These are phyloP conservation scores for Alternaria consortialis DNA, from an alignment of 2,329 filamentous ascomycete genomes.

Conservation along the genomic window DNA sequence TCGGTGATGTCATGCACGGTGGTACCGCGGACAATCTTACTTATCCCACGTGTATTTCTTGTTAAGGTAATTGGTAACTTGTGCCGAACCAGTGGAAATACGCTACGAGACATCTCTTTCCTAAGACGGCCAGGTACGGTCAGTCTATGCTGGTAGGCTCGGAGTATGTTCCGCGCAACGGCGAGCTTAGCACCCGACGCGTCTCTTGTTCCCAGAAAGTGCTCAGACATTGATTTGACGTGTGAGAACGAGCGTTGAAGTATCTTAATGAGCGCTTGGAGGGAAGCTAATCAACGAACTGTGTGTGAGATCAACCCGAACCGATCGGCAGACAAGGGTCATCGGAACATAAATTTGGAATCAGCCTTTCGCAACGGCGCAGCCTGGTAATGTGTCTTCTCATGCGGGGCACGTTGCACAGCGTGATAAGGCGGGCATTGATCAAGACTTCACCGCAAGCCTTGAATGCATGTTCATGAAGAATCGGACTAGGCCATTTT, in stretches of 20 bases:
- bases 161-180: conserved; percentile 2
- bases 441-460: neutral
- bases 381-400: neutral
- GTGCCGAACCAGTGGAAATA: neutral
- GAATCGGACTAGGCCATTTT: neutral
- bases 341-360: neutral
- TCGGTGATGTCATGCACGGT: conserved; percentile 14
- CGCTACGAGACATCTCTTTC: neutral
- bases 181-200: neutral
- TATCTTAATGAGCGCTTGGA: neutral
- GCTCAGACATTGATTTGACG: neutral
- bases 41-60: conserved; percentile 12
- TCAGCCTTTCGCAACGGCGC: neutral
- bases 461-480: neutral
- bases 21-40: neutral
- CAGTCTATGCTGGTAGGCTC: neutral
- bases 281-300: neutral
- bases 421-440: neutral
- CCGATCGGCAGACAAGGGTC: neutral
- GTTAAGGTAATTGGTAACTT: conserved; percentile 5
- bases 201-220: neutral
- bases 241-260: neutral
- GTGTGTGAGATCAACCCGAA: neutral
- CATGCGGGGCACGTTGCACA: neutral
- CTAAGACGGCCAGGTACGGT: neutral